Conservation (phyloP, 2,329 filamentous ascomycete species). For the Ascochyta viciae-villosae region DNA sequence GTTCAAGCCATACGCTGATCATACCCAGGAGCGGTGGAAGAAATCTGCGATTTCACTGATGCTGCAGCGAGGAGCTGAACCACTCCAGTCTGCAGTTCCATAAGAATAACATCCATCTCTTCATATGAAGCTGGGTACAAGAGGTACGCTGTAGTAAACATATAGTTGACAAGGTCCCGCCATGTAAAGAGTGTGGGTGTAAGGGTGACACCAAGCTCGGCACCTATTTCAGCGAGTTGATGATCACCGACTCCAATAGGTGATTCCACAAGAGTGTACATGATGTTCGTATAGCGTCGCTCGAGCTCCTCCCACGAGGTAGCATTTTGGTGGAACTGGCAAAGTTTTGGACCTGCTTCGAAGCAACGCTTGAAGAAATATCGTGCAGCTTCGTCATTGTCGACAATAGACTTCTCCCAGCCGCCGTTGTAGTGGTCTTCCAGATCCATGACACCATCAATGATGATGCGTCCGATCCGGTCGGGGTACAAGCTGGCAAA, state of each 20-base stretch:
- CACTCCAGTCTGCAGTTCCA: constrained; percentile 17
- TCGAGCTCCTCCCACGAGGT: constrained; percentile 22
- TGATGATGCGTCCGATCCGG: constrained; percentile 50
- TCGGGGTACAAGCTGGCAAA: constrained; percentile 57
- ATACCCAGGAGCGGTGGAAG: not conserved
- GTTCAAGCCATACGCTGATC: constrained; percentile 13
- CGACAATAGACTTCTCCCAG: constrained; percentile 50
- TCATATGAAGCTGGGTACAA: not conserved
- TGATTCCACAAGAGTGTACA: constrained; percentile 14
- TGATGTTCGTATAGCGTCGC: constrained; percentile 17
- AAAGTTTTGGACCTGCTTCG: constrained; percentile 50
- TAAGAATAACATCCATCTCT: constrained; percentile 7
- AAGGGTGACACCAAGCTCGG: not conserved
- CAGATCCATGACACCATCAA: constrained; percentile 53
- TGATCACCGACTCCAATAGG: constrained; percentile 10
- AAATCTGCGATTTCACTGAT: constrained; percentile 9
- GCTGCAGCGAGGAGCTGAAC: not conserved
- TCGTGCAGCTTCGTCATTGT: constrained; percentile 62
- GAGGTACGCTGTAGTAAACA: constrained; percentile 11
- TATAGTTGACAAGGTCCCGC: constrained; percentile 12
- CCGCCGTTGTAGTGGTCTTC: constrained; percentile 56
- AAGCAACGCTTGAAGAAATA: constrained; percentile 64
- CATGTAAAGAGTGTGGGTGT: constrained; percentile 20
- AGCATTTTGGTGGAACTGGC: constrained; percentile 25
- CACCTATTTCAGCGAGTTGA: not conserved